A percentile compares a stretch with the other conserved stretches of the same genome.
Conservation (phyloP, 257 asterid species). For the Parsonsia alboflavescens region DNA sequence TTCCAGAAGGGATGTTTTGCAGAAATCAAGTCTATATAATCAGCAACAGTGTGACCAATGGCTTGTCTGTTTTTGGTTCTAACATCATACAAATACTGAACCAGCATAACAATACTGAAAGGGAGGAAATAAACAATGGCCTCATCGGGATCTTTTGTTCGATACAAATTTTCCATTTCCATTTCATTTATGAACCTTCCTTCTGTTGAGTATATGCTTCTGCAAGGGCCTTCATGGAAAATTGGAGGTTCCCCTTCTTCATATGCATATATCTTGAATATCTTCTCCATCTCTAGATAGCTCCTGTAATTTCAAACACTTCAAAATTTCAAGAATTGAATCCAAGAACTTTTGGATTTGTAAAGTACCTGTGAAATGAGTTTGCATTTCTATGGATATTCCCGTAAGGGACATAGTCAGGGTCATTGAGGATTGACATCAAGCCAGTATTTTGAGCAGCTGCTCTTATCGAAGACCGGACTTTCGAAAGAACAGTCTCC, state of each 20-base stretch:
- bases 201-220: constrained; percentile 75
- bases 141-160: constrained; percentile 57
- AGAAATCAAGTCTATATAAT: constrained; percentile 53
- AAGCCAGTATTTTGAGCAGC: constrained; percentile 32
- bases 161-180: constrained; percentile 47
- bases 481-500: constrained; percentile 28
- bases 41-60: constrained; percentile 50
- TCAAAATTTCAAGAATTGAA: neutral
- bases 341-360: neutral
- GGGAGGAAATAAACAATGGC: constrained; percentile 83
- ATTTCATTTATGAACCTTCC: constrained; percentile 76
- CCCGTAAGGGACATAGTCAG: constrained; percentile 39
- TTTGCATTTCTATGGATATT: constrained; percentile 36
- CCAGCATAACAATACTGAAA: constrained; percentile 66
- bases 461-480: constrained; percentile 30
- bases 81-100: constrained; percentile 50
- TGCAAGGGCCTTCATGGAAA: constrained; percentile 76
- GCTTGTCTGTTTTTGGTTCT: constrained; percentile 34
- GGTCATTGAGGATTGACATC: constrained; percentile 27
- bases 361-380: constrained; percentile 34
- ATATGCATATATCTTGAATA: constrained; percentile 72
- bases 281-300: constrained; percentile 69
- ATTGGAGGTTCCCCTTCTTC: constrained; percentile 83
- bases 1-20: constrained; percentile 73
- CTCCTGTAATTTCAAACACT: constrained; percentile 37